Evolutionary conservation across 2,329 filamentous ascomycete genomes (phyloP).

Genomic region (Pseudofabraea citricarpa): DNA sequence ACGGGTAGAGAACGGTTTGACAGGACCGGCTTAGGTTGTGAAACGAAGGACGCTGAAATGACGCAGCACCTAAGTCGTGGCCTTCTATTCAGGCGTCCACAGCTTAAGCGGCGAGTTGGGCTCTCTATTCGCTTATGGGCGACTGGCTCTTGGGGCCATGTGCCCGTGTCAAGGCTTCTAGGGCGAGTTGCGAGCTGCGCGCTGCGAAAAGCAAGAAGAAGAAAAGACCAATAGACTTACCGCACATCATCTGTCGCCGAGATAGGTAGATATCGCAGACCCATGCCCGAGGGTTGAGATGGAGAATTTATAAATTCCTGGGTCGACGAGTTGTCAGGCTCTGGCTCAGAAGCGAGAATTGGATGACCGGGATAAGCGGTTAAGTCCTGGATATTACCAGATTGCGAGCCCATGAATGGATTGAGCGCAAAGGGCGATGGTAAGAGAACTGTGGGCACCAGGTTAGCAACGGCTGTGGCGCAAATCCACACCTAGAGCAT

Average conservation of each 20-base stretch:
- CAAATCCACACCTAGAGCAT: no score
- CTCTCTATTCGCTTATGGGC: background rate
- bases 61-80: constrained; percentile 20
- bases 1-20: constrained; percentile 15
- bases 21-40: constrained; percentile 23
- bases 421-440: constrained; percentile 19
- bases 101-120: constrained; percentile 11
- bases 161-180: background rate
- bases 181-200: no score
- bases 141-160: background rate
- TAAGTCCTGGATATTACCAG: constrained; percentile 29
- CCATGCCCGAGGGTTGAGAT: constrained; percentile 27
- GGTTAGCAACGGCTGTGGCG: constrained; percentile 16
- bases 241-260: constrained; percentile 29
- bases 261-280: constrained; percentile 28
- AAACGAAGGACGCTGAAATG: constrained; percentile 14
- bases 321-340: constrained; percentile 29
- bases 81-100: constrained; percentile 15
- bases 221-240: constrained; percentile 26
- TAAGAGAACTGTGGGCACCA: constrained; percentile 18
- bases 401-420: constrained; percentile 32
- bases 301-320: constrained; percentile 23
- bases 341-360: constrained; percentile 26
- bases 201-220: constrained; percentile 14
- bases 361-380: constrained; percentile 25